Percentiles rank a stretch among this genome's conserved stretches.
These are phyloP conservation scores for Ascochyta koolunga DNA, from an alignment of 2,329 filamentous ascomycete genomes.

Conservation along the genomic window DNA sequence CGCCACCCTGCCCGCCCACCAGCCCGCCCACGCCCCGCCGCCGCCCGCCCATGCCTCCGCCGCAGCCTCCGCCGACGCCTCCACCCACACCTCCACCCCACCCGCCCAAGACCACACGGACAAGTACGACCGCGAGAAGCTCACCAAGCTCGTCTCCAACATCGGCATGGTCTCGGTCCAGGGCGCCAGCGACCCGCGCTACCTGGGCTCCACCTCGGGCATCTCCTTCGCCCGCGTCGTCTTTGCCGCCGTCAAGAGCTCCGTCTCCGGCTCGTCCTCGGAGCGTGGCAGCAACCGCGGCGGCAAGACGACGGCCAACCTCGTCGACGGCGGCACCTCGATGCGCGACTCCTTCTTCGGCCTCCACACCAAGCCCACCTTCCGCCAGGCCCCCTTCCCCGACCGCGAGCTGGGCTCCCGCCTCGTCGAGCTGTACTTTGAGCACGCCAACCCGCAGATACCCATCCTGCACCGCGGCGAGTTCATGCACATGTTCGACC, in stretches of 20 bases:
- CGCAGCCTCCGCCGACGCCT: neutral
- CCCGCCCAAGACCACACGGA: conserved; percentile 49
- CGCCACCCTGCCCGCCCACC: conserved; percentile 34
- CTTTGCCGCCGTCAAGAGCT: conserved; percentile 88
- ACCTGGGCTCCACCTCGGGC: conserved; percentile 83
- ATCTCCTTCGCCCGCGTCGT: conserved; percentile 95
- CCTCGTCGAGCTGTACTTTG: conserved; percentile 85
- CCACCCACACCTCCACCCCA: conserved; percentile 23
- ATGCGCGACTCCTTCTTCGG: conserved; percentile 98
- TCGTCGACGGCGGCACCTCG: conserved; percentile 69
- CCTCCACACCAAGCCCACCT: conserved; percentile 87
- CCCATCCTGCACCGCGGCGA: conserved; percentile 88
- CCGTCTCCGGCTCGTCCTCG: conserved; percentile 61
- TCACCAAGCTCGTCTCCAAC: conserved; percentile 71
- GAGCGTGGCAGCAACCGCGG: conserved; percentile 69
- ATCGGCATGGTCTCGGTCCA: conserved; percentile 79
- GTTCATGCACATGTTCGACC: conserved; percentile 87
- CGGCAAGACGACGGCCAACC: conserved; percentile 57
- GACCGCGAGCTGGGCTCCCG: conserved; percentile 73
- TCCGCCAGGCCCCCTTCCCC: conserved; percentile 84
- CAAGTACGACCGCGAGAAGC: conserved; percentile 63
- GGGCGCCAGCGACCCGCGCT: conserved; percentile 77
- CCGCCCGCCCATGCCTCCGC: conserved; percentile 8
- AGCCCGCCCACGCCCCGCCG: conserved; percentile 12
- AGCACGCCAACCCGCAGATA: conserved; percentile 95